Evolutionary conservation across 139 green algal genomes (phyloP).

Genomic region (Tetradesmus lagerheimii): DNA sequence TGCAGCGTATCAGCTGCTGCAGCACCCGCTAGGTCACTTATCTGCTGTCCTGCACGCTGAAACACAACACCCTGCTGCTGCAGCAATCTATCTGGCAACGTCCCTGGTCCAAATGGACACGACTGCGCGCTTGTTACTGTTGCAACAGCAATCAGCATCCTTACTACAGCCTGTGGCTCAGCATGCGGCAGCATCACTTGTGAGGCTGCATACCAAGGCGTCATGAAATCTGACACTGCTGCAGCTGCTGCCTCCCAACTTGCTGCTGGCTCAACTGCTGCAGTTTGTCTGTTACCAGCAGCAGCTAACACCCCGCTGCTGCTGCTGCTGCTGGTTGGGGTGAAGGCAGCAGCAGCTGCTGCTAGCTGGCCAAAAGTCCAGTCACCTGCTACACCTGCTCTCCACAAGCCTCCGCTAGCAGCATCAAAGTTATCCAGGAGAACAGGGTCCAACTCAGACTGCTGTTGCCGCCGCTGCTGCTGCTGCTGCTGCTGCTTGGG

Average conservation of each 20-base stretch:
- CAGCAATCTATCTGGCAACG: neutral
- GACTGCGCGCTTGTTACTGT: neutral
- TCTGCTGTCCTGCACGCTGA: neutral
- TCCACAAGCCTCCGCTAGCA: conserved; percentile 9
- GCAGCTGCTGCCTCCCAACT: neutral
- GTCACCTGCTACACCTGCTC: neutral
- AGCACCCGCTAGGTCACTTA: neutral
- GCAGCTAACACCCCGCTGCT: neutral
- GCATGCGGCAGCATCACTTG: conserved; percentile 12
- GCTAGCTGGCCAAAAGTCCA: conserved; percentile 18
- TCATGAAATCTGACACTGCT: conserved; percentile 13
- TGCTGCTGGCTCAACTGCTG: neutral
- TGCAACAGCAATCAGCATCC: neutral
- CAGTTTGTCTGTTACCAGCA: neutral
- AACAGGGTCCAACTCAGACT: neutral
- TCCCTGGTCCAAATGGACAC: neutral
- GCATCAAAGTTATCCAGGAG: neutral
- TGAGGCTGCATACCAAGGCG: conserved; percentile 4
- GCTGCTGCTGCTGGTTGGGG: conserved; percentile 20
- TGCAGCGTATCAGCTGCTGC: neutral
- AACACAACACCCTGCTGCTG: conserved; percentile 1
- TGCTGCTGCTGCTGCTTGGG: conserved; percentile 15
- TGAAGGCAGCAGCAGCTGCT: conserved; percentile 7
- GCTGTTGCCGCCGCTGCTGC: conserved; percentile 18
- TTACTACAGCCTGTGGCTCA: neutral